Evolutionary conservation across 768 basidiomycete genomes (phyloP).

Genomic region (Neoboletus brunneissimus): DNA sequence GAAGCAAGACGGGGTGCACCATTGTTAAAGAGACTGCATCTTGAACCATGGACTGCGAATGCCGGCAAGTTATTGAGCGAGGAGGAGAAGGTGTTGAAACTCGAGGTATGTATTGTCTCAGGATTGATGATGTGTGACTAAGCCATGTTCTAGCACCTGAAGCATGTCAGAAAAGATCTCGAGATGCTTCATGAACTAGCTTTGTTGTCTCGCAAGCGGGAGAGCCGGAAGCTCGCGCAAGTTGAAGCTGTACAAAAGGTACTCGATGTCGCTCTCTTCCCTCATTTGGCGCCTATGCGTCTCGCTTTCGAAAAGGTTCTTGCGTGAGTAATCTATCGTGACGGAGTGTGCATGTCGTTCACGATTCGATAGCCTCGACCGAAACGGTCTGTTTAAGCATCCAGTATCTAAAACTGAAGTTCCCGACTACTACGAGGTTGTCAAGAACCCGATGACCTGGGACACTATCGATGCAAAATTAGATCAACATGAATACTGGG

Average conservation of each 20-base stretch:
- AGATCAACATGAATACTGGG: slow-evolving; percentile 79
- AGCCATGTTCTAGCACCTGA: slow-evolving; percentile 44
- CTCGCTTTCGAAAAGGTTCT: slow-evolving; percentile 68
- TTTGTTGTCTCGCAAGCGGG: slow-evolving; percentile 70
- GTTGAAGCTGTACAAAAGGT: slow-evolving; percentile 64
- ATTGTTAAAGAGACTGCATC: slow-evolving; percentile 84
- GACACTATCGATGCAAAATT: slow-evolving; percentile 76
- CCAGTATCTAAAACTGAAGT: slow-evolving; percentile 79
- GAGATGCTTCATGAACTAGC: slow-evolving; percentile 65
- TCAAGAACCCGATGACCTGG: slow-evolving; percentile 90
- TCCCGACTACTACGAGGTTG: slow-evolving; percentile 87
- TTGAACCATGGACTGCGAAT: slow-evolving; percentile 96
- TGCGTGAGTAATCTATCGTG: slow-evolving; percentile 44
- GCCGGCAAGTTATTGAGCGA: slow-evolving; percentile 65
- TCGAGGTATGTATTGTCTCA: slow-evolving; percentile 56
- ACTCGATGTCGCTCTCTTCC: slow-evolving; percentile 61
- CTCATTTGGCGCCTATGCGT: slow-evolving; percentile 59
- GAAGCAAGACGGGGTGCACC: slow-evolving; percentile 93
- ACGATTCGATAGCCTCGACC: slow-evolving; percentile 57
- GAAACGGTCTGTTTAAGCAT: slow-evolving; percentile 70
- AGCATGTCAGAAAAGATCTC: slow-evolving; percentile 72
- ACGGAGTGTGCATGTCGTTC: background rate
- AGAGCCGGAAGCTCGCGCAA: slow-evolving; percentile 73
- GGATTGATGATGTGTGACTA: background rate
- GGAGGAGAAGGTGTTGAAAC: slow-evolving; percentile 76